Evolutionary conservation across 495 filamentous ascomycete genomes (phyloP).

Genomic region (Glutinoglossum americanum): DNA sequence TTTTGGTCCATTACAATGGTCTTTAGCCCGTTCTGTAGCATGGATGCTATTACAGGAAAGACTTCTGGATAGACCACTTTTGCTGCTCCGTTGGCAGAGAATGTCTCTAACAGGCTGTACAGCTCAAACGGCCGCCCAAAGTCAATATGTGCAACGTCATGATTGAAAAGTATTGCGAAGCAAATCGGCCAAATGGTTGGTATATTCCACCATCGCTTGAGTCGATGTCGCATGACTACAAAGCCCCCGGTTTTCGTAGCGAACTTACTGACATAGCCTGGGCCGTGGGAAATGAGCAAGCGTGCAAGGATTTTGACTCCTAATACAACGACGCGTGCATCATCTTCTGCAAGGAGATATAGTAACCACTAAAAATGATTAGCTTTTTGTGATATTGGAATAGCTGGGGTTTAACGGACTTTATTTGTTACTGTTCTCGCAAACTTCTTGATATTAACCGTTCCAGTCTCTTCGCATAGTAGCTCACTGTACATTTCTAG

Average conservation of each 20-base stretch:
- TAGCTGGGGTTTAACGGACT: conserved; percentile 28
- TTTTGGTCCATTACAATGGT: conserved; percentile 39
- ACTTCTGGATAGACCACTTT: conserved; percentile 58
- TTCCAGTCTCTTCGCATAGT: conserved; percentile 50
- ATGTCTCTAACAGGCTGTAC: conserved; percentile 48
- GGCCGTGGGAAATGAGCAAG: conserved; percentile 60
- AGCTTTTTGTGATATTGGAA: conserved; percentile 10
- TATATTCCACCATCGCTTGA: conserved; percentile 79
- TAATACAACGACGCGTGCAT: conserved; percentile 59
- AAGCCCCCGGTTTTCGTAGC: conserved; percentile 69
- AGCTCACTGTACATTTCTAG: conserved; percentile 65
- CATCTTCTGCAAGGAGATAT: conserved; percentile 74
- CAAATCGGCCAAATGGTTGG: conserved; percentile 71
- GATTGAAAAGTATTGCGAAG: conserved; percentile 73
- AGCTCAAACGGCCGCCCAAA: conserved; percentile 52
- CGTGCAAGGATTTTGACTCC: conserved; percentile 73
- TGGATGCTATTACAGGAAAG: conserved; percentile 57
- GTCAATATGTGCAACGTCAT: conserved; percentile 54
- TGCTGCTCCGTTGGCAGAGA: conserved; percentile 29
- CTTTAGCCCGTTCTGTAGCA: conserved; percentile 67
- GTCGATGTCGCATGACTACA: conserved; percentile 52
- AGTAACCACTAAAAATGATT: conserved; percentile 54
- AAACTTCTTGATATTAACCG: conserved; percentile 56
- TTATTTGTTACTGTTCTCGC: conserved; percentile 91
- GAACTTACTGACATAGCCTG: conserved; percentile 65